Base-by-base conservation (phyloP, 2,329 filamentous ascomycete species). In the Fusarium xylarioides region DNA sequence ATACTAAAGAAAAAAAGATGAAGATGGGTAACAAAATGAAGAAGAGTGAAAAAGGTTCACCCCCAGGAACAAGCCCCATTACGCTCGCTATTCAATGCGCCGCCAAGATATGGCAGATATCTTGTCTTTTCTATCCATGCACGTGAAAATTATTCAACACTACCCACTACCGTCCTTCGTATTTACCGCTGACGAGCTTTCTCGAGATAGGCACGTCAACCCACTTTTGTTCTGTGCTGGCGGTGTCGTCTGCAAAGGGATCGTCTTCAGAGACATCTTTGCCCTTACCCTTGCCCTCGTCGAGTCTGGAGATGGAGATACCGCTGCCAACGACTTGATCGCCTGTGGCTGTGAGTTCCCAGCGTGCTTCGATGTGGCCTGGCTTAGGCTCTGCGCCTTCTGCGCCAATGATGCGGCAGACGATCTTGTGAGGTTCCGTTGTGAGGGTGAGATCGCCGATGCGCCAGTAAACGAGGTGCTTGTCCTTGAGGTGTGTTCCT, bases 281-380 rank as follows among this genome's bases (percentile, higher is more conserved):
- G 37, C 84, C 87, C 79, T 90, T 90, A 65, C 83, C 83, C 78
- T 86, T 86, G 34, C 76, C 79, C 67, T 86, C 84, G 14, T 86
- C 85, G 44, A 90, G 81, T 66, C 83, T 83, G 10, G 88, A 90
- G 59, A 95, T 85, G 9, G 90, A 91, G 63, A 98, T 88, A 15
- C 90, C 91, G 73, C 90, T 92, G 9, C 81, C 81, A 2, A 88
- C 76, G 1, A 71, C 82, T 43, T 88, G 80, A 15, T 81, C 85
- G 5, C 85, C 87, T 1, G 79, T 63, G 5, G 83, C 78, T 28
- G 67, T 78, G 66, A 85, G 84, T 80, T 97, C 95, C 91, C 95
- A 98, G 63, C 91, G 87, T 2, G 93, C 93, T 80, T 99, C 95
- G 14, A 97, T 88, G 60, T 90, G 91, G 1, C 95, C 94, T 10